Base-by-base conservation (phyloP, 129 eudicot genomes). In the Pulicaria dysenterica region DNA sequence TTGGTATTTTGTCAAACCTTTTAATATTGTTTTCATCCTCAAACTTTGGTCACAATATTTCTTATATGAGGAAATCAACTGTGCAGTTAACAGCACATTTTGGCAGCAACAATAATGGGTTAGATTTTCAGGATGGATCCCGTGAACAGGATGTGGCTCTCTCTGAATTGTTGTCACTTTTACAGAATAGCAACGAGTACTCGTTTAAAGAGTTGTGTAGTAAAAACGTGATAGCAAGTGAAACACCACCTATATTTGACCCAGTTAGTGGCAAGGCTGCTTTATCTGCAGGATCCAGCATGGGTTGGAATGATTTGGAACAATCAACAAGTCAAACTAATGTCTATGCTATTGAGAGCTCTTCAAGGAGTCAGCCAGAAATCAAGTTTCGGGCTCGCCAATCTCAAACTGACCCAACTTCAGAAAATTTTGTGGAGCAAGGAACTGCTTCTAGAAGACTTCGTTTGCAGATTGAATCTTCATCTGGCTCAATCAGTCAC, bases 361-460 rank as follows among this genome's bases (percentile, higher is more conserved):
- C 36, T 10, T 15, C 37, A 71, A 59, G 12, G 24, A 70, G 24
- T 66, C 82, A 44, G 34, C 82, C 82, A 3, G 79, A 81, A 45
- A 72, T 88, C 79, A 83, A 78, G 83, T 81, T 85, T 8, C 81
- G 80, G 56, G 16, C 81, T 58, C 88, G 88, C 7, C 83, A 66
- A 55, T 24, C 36, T 41, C 81, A 57, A 76, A 13, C 78, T 31
- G 77, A 46, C 69, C 70, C 73, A 31, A 69, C n/a, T 13, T 51
- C 76, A 3, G 76, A 45, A 47, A 70, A 73, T 56, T 8, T 69
- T n/a, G 57, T 70, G 70, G 58, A 69, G 10, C 95, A 88, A 69
- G 95, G 95, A 38, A 88, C 82, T 41, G 88, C 95, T 9, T 57
- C 83, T 63, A 88, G 95, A 68, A 83, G 91, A 85, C 38, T 88